Evolutionary conservation across 2,329 filamentous ascomycete species (phyloP).

Genomic region (Arthrinium puccinioides): DNA sequence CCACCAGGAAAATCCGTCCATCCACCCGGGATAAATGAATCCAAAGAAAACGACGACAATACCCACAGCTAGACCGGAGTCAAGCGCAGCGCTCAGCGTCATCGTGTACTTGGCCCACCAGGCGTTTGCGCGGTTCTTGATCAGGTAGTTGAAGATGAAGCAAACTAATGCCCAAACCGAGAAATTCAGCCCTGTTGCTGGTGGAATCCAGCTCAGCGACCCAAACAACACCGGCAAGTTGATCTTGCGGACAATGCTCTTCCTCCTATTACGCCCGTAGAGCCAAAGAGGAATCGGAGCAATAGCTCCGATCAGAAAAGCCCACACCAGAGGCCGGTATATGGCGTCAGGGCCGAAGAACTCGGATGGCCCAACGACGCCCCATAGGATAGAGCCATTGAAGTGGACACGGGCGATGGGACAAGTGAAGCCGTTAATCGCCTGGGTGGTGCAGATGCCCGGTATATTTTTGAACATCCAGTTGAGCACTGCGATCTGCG

Average conservation of each 20-base stretch:
- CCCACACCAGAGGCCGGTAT: slow-evolving; percentile 73
- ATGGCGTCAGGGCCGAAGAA: slow-evolving; percentile 74
- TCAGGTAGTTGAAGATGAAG: slow-evolving; percentile 73
- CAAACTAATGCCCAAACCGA: slow-evolving; percentile 81
- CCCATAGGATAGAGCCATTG: slow-evolving; percentile 86
- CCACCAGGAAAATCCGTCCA: slow-evolving; percentile 75
- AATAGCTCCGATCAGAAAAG: slow-evolving; percentile 69
- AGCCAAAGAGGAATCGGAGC: slow-evolving; percentile 70
- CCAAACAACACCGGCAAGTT: slow-evolving; percentile 81
- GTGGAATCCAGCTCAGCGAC: slow-evolving; percentile 78
- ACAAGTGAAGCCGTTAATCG: slow-evolving; percentile 83
- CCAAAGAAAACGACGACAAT: slow-evolving; percentile 81
- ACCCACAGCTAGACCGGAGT: slow-evolving; percentile 75
- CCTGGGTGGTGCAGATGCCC: slow-evolving; percentile 68
- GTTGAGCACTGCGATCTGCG: slow-evolving; percentile 78
- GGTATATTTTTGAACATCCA: slow-evolving; percentile 81
- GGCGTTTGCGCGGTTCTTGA: slow-evolving; percentile 59
- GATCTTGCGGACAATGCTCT: slow-evolving; percentile 64
- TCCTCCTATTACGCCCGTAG: slow-evolving; percentile 51
- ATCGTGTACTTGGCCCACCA: slow-evolving; percentile 95
- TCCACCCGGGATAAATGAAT: slow-evolving; percentile 74
- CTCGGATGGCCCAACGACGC: slow-evolving; percentile 72
- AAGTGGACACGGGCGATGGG: slow-evolving; percentile 84
- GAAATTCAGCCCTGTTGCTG: slow-evolving; percentile 81
- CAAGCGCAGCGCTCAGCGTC: slow-evolving; percentile 76